Conservation (phyloP, 495 filamentous ascomycete genomes). For the Hypomontagnella submonticulosa region DNA sequence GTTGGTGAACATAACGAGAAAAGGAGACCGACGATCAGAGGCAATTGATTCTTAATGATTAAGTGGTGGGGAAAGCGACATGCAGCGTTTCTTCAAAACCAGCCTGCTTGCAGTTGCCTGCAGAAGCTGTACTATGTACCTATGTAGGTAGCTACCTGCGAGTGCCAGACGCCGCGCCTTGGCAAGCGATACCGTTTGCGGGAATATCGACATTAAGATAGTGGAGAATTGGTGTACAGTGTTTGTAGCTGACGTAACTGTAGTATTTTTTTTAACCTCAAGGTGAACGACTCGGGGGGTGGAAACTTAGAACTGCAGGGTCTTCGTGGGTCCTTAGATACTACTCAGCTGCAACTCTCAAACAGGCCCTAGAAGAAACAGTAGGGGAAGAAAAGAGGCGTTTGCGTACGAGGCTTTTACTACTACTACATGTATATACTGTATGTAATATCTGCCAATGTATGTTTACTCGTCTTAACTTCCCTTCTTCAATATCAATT, state of each 20-base stretch:
- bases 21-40: constrained; percentile 27
- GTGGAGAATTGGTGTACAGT: constrained; percentile 17
- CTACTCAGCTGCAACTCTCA: constrained; percentile 32
- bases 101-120: not conserved
- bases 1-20: not conserved
- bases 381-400: constrained; percentile 15
- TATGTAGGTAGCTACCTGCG: constrained; percentile 22
- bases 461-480: not conserved
- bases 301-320: constrained; percentile 13
- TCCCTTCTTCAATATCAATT: not conserved
- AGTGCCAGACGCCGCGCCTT: constrained; percentile 29
- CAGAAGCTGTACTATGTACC: constrained; percentile 34
- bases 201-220: constrained; percentile 21
- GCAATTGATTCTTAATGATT: constrained; percentile 1
- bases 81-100: constrained; percentile 8
- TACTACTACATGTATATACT: not conserved
- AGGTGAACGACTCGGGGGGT: constrained; percentile 1
- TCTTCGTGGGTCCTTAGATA: constrained; percentile 11
- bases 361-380: constrained; percentile 31
- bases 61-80: constrained; percentile 8
- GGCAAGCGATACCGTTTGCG: constrained; percentile 21
- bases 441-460: constrained; percentile 8
- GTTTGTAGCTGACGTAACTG: constrained; percentile 5
- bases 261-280: constrained; percentile 31
- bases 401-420: constrained; percentile 3